Evolutionary conservation across 2,329 filamentous ascomycete species (phyloP), one percentile per base, ranked within the genome.

Genomic region (Xenosphaeropsis pyriputrescens): DNA sequence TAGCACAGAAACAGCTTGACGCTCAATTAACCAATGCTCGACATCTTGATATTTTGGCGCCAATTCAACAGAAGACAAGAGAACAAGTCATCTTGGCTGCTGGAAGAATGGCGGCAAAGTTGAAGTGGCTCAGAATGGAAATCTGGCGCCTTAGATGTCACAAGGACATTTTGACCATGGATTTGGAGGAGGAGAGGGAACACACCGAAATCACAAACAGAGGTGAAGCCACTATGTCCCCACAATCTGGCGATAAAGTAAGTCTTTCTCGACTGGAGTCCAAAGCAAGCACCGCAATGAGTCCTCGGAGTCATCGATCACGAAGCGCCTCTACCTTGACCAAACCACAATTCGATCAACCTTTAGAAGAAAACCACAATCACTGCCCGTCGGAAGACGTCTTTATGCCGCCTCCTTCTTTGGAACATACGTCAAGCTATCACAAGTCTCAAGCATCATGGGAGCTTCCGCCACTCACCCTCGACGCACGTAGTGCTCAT

Each of bases 101-200:
- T 15, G 85, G 79, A 5, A 76, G 81, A 6, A 79, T 93, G 60
- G 78, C 88, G 39, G 85, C 85, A 3, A 86, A 89, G 54, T 62
- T 98, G 42, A 93, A 91, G 55, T 95, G 89, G 89, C 78, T 80
- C n/a, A 72, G 89, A 43, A 80, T 93, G 55, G 85, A 94, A 47
- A 91, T 95, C 15, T 95, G 88, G 85, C 82, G 79, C 38, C 72
- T 89, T 50, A 89, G 76, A 52, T 95, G 88, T 46, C 88, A 98
- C 57, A 78, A 80, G 32, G 89, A 95, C 50, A 88, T 96, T 42
- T 63, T 98, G 15, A 66, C 76, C 5, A 70, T 86, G 57, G 91
- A 98, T 53, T 63, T 96, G 7, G 81, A 89, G 39, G 85, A 94
- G 47, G 88, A 94, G 50, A 51, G 43, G 17, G 17, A 40, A 31